Percentiles rank a stretch among this genome's conserved stretches.
phyloP scores from a whole-genome alignment of 345 rosid species.

The Hevea brasiliensis region DNA sequence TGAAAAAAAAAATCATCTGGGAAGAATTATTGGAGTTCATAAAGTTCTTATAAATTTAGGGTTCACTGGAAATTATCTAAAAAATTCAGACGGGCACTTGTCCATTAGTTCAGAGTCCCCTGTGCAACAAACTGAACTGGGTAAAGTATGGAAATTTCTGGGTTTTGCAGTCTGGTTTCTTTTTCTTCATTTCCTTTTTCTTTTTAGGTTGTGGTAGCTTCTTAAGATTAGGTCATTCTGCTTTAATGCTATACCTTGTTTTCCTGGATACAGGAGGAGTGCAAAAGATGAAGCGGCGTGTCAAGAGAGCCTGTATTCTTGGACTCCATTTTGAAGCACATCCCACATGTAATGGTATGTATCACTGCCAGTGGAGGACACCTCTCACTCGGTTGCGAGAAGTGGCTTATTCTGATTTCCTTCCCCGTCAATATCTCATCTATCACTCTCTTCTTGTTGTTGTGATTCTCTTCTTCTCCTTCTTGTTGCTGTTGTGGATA shows the following conservation, averaged over 20 bases:
- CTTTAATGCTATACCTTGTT: constrained; percentile 75
- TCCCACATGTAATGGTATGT: constrained; percentile 67
- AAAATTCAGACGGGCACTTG: constrained; percentile 22
- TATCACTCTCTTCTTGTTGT: constrained; percentile 42
- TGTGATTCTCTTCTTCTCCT: constrained; percentile 21
- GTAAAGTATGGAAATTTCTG: constrained; percentile 1
- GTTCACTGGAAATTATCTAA: constrained; percentile 19
- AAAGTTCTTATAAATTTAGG: constrained; percentile 9
- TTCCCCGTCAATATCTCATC: constrained; percentile 47
- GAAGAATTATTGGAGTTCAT: constrained; percentile 1
- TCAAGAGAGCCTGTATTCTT: constrained; percentile 41
- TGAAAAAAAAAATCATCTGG: constrained; percentile 12
- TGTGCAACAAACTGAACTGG: constrained; percentile 23
- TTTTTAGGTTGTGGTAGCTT: constrained; percentile 12
- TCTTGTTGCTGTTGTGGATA: constrained; percentile 45
- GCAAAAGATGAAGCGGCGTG: constrained; percentile 66
- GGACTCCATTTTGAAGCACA: constrained; percentile 94
- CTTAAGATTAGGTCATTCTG: constrained; percentile 1
- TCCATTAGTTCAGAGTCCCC: constrained; percentile 40
- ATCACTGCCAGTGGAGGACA: constrained; percentile 95
- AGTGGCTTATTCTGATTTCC: constrained; percentile 65
- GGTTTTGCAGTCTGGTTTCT: not conserved
- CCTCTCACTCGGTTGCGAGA: constrained; percentile 83
- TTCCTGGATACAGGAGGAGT: constrained; percentile 73
- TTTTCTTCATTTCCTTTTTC: not conserved